phyloP scores from a whole-genome alignment of 2,329 filamentous ascomycete genomes.

The Ceratocystis cacaofunesta region DNA sequence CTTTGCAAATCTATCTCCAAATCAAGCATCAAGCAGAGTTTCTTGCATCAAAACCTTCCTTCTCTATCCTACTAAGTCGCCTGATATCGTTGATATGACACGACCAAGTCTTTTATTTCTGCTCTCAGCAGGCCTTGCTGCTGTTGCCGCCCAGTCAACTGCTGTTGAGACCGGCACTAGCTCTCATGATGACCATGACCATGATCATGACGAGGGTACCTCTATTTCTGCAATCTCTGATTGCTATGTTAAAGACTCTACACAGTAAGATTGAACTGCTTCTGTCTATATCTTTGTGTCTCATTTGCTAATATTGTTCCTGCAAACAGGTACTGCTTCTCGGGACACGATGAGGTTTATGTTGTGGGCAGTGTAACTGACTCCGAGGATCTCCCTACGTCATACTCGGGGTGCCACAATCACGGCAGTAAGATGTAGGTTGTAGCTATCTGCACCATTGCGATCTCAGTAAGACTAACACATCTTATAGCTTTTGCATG shows the following conservation, averaged over 20 bases:
- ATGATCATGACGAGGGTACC: not conserved
- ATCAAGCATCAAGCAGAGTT: not conserved
- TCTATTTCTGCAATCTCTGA: slow-evolving; percentile 9
- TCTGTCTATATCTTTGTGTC: not conserved
- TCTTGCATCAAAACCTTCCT: not conserved
- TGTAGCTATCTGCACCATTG: slow-evolving; percentile 21
- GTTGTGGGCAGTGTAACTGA: slow-evolving; percentile 35
- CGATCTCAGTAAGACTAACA: not conserved
- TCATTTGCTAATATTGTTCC: not conserved
- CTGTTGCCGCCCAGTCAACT: not conserved
- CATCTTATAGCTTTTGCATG: slow-evolving; percentile 24
- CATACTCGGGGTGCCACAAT: slow-evolving; percentile 50
- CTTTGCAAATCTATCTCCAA: too few relatives aligned
- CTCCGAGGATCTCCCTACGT: slow-evolving; percentile 40
- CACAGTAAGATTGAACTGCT: slow-evolving; percentile 4
- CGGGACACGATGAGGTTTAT: slow-evolving; percentile 29
- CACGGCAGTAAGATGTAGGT: slow-evolving; percentile 42
- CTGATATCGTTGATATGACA: not conserved
- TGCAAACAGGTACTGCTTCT: slow-evolving; percentile 30
- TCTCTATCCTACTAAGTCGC: not conserved
- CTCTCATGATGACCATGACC: not conserved
- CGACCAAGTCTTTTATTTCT: not conserved
- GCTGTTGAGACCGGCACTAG: not conserved
- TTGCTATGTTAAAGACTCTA: slow-evolving; percentile 12
- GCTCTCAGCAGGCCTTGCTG: not conserved